phyloP scores from a whole-genome alignment of 2,329 filamentous ascomycete species.

The Gaeumannomyces sp. region DNA sequence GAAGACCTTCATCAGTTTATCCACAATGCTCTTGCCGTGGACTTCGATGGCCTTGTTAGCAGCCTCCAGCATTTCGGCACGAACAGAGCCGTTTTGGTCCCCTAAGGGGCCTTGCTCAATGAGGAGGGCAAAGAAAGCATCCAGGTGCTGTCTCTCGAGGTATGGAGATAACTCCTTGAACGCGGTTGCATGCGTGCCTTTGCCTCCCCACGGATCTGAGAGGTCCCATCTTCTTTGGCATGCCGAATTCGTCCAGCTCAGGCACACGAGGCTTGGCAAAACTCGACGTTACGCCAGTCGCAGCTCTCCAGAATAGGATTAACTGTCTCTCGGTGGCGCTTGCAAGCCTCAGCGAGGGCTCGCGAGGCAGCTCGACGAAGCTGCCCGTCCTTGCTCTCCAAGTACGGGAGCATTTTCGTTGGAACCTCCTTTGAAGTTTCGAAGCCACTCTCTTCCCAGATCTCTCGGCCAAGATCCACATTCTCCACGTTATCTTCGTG shows the following conservation, averaged over 20 bases:
- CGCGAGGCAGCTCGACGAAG: constrained; percentile 78
- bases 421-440: constrained; percentile 60
- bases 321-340: constrained; percentile 32
- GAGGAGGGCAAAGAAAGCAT: constrained; percentile 76
- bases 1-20: constrained; percentile 87
- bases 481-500: constrained; percentile 92
- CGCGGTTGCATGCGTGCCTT: constrained; percentile 81
- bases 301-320: constrained; percentile 55
- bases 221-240: constrained; percentile 86
- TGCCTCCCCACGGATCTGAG: constrained; percentile 83
- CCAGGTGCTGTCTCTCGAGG: constrained; percentile 63
- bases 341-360: constrained; percentile 65
- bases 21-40: constrained; percentile 76
- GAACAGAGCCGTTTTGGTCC: constrained; percentile 70
- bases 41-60: constrained; percentile 74
- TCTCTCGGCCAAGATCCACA: constrained; percentile 71
- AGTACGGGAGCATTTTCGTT: constrained; percentile 65
- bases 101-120: constrained; percentile 83
- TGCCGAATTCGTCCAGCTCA: constrained; percentile 86
- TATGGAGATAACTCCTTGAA: constrained; percentile 74
- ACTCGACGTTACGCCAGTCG: constrained; percentile 66
- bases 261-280: constrained; percentile 78
- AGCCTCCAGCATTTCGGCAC: constrained; percentile 87
- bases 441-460: constrained; percentile 93
- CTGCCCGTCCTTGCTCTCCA: constrained; percentile 73